Evolutionary conservation across 192 early-diverging fungal species (phyloP).

Genomic region (Thamnidium elegans): DNA sequence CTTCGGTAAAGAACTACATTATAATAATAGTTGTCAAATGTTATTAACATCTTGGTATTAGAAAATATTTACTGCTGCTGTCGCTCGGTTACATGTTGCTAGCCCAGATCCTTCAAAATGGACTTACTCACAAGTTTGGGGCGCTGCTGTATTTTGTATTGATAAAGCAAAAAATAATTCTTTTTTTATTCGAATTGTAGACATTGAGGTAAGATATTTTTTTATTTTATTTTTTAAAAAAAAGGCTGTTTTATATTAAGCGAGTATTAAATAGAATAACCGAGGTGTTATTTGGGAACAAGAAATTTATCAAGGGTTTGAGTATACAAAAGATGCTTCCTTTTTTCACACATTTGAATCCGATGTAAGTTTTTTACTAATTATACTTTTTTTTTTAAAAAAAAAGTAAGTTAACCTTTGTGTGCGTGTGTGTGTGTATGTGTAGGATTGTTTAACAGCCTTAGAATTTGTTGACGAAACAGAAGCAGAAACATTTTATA

Average conservation of each 20-base stretch:
- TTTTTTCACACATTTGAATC: conserved; percentile 73
- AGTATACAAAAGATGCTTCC: conserved; percentile 55
- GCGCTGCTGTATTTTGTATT: conserved; percentile 65
- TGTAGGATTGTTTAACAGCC: conserved; percentile 57
- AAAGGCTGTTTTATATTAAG: background rate
- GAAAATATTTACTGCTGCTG: conserved; percentile 78
- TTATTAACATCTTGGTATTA: conserved; percentile 32
- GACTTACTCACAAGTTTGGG: conserved; percentile 68
- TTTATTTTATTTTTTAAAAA: too few species aligned
- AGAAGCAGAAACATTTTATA: conserved; percentile 64
- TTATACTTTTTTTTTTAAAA: background rate
- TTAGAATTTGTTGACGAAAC: conserved; percentile 70
- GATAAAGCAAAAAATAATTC: conserved; percentile 63
- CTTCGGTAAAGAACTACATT: conserved; percentile 17
- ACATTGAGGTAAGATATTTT: conserved; percentile 45
- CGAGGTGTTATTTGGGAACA: conserved; percentile 76
- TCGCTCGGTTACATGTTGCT: conserved; percentile 73
- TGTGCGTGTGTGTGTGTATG: background rate
- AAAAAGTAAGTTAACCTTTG: background rate
- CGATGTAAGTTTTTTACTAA: conserved; percentile 46
- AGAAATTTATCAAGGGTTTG: conserved; percentile 73
- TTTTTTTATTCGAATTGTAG: conserved; percentile 66
- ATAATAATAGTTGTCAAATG: background rate
- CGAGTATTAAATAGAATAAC: conserved; percentile 33
- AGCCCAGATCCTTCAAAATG: conserved; percentile 62